Percentiles rank a stretch among this genome's conserved stretches.
Conservation (phyloP, 169 alveolate species). For the Babesia ovis region DNA sequence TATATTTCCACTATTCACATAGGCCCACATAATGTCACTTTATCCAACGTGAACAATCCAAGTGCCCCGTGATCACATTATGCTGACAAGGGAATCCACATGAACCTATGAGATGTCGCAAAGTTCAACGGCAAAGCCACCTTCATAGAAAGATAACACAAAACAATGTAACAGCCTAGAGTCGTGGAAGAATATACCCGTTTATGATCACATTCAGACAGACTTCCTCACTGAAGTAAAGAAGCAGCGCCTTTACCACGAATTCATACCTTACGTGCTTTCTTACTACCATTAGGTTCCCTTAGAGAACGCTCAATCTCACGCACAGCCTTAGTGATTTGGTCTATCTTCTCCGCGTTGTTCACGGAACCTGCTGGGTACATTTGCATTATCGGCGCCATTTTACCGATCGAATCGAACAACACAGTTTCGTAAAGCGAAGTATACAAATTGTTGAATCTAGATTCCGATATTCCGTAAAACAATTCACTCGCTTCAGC, state of each 20-base stretch:
- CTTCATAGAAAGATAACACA: no score
- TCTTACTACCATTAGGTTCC: constrained; percentile 20
- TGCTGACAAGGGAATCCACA: no score
- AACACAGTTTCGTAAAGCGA: constrained; percentile 41
- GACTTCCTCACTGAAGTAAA: no score
- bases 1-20: no score
- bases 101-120: no score
- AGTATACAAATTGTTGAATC: constrained; percentile 48
- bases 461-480: constrained; percentile 55
- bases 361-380: constrained; percentile 11
- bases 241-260: no score
- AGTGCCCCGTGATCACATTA: no score
- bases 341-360: constrained; percentile 13
- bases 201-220: no score
- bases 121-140: neutral
- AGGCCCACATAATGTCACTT: no score
- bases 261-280: constrained; percentile 15
- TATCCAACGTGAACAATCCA: no score
- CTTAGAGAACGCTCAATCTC: constrained; percentile 31
- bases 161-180: no score
- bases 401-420: constrained; percentile 28
- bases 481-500: constrained; percentile 16
- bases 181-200: no score
- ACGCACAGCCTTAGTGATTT: constrained; percentile 34
- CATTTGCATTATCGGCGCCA: constrained; percentile 26